phyloP scores from a whole-genome alignment of 2,329 filamentous ascomycete genomes.

The Beauveria sp. region DNA sequence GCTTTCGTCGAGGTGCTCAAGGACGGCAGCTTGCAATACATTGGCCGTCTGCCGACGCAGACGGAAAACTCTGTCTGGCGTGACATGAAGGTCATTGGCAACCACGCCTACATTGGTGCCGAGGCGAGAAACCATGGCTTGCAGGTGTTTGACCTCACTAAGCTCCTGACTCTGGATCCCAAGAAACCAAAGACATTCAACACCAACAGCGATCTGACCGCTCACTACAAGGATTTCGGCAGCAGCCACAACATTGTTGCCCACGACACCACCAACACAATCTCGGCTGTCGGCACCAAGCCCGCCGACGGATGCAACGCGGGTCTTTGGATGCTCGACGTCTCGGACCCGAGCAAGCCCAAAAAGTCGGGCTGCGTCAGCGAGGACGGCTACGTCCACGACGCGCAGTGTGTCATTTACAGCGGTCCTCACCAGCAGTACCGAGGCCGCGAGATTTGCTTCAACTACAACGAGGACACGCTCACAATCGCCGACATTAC shows the following conservation, averaged over 20 bases:
- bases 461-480: conserved; percentile 46
- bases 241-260: conserved; percentile 30
- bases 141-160: conserved; percentile 57
- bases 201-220: conserved; percentile 25
- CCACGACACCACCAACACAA: conserved; percentile 36
- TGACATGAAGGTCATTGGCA: conserved; percentile 32
- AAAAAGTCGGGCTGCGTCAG: conserved; percentile 41
- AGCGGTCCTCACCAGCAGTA: conserved; percentile 42
- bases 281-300: conserved; percentile 35
- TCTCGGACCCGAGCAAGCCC: conserved; percentile 42
- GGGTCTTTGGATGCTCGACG: conserved; percentile 48
- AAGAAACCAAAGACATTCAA: conserved; percentile 24
- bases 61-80: conserved; percentile 27
- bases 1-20: conserved; percentile 37
- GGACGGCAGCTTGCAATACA: conserved; percentile 34
- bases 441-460: conserved; percentile 45
- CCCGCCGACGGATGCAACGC: conserved; percentile 31
- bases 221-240: conserved; percentile 28
- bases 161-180: conserved; percentile 35
- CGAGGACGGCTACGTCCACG: conserved; percentile 47
- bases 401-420: conserved; percentile 51
- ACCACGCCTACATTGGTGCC: conserved; percentile 30
- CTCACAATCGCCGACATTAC: conserved; percentile 48
- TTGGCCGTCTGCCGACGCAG: conserved; percentile 37
- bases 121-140: conserved; percentile 44